Base-by-base conservation (phyloP, 1,284 basidiomycete genomes). In the Cryptococcus amylolentus region DNA sequence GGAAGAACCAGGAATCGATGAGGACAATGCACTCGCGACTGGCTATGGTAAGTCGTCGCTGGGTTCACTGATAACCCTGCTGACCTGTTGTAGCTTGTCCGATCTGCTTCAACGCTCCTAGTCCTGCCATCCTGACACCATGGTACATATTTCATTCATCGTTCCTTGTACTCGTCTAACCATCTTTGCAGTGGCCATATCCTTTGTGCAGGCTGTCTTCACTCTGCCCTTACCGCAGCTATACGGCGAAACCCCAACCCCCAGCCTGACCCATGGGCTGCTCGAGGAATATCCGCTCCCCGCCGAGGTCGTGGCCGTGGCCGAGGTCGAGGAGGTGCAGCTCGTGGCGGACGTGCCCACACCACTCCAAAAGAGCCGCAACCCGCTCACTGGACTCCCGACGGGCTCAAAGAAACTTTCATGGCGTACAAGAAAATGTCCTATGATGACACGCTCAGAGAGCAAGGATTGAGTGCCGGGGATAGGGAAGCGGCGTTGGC, bases 171-270 rank as follows among this genome's bases (percentile, higher is more conserved):
- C 13, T 16, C 4, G 5, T 35, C 35, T n/a, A 37, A 44, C 37
- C 28, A 23, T 37, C 20, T n/a, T 37, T 39, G 7, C 54, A 75
- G 73, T 46, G 73, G 73, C 18, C 73, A 76, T 44, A 63, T 74
- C 23, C 62, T 73, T n/a, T 76, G 73, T 51, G 63, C 68, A 12
- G 51, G 63, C 46, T 76, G 73, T 53, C 66, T 76, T 26, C 69
- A 68, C 48, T 61, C 65, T 12, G 67, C 71, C 6, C 60, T 76
- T 12, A 47, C 69, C 8, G 65, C 72, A 3, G 68, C 72, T 3
- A 69, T 76, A 39, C 61, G 63, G 7, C 70, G 73, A 4, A 60
- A 68, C 23, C 60, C 64, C 16, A 66, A 69, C 47, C 69, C 71
- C 1, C 66, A 57, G n/a, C 66, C 69, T 1, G 49, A 54, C 35